These are phyloP conservation scores for Sporormia fimetaria DNA, from an alignment of 495 filamentous ascomycete species.

Conservation along the genomic window DNA sequence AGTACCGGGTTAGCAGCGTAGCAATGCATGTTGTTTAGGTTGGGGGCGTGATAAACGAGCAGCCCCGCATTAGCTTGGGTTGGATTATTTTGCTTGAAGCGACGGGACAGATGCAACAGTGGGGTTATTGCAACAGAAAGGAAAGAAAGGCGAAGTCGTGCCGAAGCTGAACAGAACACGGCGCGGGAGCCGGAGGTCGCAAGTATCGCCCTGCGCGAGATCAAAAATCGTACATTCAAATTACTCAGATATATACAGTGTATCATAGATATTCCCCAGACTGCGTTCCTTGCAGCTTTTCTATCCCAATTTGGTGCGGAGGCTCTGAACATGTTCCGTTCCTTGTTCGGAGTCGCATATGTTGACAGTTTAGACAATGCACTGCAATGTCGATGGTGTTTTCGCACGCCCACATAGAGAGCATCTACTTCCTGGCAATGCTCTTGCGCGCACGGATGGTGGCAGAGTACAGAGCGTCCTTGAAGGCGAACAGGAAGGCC, in stretches of 20 bases:
- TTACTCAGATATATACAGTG: conserved; percentile 7
- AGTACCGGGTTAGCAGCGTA: conserved; percentile 2
- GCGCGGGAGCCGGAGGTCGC: neutral
- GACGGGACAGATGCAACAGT: too few species aligned
- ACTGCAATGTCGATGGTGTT: conserved; percentile 2
- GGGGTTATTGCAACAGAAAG: neutral
- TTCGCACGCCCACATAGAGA: neutral
- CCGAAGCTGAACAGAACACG: neutral
- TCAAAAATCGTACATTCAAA: conserved; percentile 4
- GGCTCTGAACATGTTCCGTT: too few species aligned
- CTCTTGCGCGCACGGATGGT: conserved; percentile 46
- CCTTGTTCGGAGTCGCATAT: too few species aligned
- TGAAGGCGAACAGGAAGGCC: conserved; percentile 95
- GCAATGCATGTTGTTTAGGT: neutral
- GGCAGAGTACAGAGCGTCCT: conserved; percentile 67
- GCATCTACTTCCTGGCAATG: conserved; percentile 32
- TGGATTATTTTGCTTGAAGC: too few species aligned
- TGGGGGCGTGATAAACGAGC: neutral
- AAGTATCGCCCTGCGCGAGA: neutral
- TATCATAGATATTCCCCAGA: neutral
- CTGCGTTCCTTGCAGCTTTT: conserved; percentile 6
- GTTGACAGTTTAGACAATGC: too few species aligned
- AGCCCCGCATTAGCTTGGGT: conserved; percentile 1
- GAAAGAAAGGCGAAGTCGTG: neutral
- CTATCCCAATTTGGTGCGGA: conserved; percentile 14